A percentile compares a stretch with the other conserved stretches of the same genome.
phyloP scores from a whole-genome alignment of 2,329 filamentous ascomycete genomes.

The Apiospora arundinis region DNA sequence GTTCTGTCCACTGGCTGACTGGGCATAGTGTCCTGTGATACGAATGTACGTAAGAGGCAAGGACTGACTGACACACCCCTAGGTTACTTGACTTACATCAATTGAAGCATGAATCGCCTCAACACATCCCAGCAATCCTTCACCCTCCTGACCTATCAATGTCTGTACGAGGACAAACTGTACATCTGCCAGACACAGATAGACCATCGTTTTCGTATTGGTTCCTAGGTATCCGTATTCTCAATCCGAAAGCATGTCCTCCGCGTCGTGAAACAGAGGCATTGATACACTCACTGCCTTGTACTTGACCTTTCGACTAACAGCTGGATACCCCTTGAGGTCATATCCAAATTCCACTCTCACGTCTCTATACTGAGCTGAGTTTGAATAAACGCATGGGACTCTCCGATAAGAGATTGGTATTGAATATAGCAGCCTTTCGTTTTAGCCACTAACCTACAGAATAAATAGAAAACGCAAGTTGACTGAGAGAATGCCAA shows the following conservation, averaged over 20 bases:
- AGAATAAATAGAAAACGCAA: neutral
- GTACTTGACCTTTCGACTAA: too few relatives aligned
- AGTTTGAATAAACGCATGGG: too few relatives aligned
- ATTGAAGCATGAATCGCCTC: too few relatives aligned
- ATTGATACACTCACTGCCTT: neutral
- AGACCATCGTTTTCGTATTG: neutral
- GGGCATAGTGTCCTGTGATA: too few relatives aligned
- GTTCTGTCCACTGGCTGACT: too few relatives aligned
- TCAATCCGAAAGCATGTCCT: neutral
- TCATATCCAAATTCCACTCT: neutral
- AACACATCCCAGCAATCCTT: too few relatives aligned
- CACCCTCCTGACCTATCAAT: neutral
- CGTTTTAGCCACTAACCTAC: neutral
- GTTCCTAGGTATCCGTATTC: too few relatives aligned
- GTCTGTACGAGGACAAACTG: neutral
- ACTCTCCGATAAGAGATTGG: neutral
- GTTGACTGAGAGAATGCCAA: neutral
- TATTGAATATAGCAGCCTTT: neutral
- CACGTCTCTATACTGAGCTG: neutral
- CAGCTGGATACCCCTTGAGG: too few relatives aligned
- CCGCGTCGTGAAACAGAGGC: neutral
- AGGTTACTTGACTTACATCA: too few relatives aligned
- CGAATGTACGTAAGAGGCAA: too few relatives aligned
- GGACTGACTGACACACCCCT: neutral
- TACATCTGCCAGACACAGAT: neutral